Evolutionary conservation across 2,329 filamentous ascomycete species (phyloP).

Genomic region (Hymenoscyphus occultus): DNA sequence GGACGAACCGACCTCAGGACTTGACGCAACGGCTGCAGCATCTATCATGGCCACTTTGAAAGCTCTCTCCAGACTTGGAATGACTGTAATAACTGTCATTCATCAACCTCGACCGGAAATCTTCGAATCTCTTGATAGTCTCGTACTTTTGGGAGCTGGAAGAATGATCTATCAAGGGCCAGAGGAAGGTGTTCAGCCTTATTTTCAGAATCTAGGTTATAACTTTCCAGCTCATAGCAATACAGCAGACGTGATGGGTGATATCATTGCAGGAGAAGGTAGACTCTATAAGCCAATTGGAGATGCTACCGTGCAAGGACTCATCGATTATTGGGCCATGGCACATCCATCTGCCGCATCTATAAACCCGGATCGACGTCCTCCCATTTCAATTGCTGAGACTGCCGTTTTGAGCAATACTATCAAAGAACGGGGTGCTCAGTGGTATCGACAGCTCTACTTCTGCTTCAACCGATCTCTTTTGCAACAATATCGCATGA

Average conservation of each 20-base stretch:
- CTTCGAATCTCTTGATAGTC: conserved; percentile 57
- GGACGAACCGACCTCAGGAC: conserved; percentile 58
- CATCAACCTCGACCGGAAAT: conserved; percentile 54
- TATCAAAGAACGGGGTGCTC: conserved; percentile 50
- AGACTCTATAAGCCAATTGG: conserved; percentile 47
- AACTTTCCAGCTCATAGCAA: conserved; percentile 49
- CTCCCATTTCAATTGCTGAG: conserved; percentile 38
- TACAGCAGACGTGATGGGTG: conserved; percentile 56
- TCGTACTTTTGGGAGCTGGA: conserved; percentile 60
- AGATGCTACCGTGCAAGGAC: conserved; percentile 46
- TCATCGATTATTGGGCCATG: conserved; percentile 49
- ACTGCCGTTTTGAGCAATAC: conserved; percentile 43
- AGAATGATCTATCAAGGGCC: conserved; percentile 53
- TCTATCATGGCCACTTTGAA: conserved; percentile 60
- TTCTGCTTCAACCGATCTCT: conserved; percentile 52
- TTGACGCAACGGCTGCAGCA: conserved; percentile 62
- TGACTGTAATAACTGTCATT: conserved; percentile 54
- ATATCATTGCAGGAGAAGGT: conserved; percentile 59
- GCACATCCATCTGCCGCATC: conserved; percentile 29
- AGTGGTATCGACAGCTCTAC: conserved; percentile 48
- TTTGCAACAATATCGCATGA: conserved; percentile 54
- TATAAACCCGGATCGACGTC: conserved; percentile 25
- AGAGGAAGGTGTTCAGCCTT: conserved; percentile 43
- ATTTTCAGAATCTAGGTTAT: conserved; percentile 54
- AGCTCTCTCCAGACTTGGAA: conserved; percentile 54